phyloP scores from a whole-genome alignment of 2,329 filamentous ascomycete genomes.

The Magnaporthiopsis rhizophila region DNA sequence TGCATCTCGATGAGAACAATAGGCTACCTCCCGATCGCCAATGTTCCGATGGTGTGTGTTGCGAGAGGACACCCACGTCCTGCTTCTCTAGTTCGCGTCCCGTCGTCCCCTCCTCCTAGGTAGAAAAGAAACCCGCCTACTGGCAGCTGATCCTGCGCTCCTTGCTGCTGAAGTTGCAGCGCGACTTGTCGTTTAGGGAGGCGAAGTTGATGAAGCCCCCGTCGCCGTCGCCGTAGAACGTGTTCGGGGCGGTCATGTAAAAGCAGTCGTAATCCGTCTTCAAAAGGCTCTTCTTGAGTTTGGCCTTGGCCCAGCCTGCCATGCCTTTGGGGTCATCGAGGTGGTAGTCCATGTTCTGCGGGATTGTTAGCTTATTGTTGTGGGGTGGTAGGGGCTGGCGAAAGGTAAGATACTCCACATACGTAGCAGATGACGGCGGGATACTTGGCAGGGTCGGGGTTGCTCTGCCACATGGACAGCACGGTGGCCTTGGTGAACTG shows the following conservation, averaged over 20 bases:
- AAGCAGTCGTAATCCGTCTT: slow-evolving; percentile 15
- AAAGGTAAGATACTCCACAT: too few species aligned
- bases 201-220: slow-evolving; percentile 13
- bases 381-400: too few species aligned
- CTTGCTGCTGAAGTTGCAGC: background rate
- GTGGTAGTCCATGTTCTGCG: slow-evolving; percentile 14
- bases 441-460: slow-evolving; percentile 12
- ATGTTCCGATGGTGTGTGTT: too few species aligned
- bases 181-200: background rate
- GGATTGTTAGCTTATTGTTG: too few species aligned
- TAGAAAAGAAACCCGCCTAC: background rate
- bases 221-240: slow-evolving; percentile 11
- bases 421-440: slow-evolving; percentile 11
- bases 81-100: too few species aligned
- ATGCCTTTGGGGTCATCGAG: slow-evolving; percentile 9
- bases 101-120: too few species aligned
- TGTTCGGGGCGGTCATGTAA: slow-evolving; percentile 13
- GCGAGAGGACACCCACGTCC: too few species aligned
- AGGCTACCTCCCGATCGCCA: too few species aligned
- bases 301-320: slow-evolving; percentile 9
- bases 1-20: too few species aligned
- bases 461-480: slow-evolving; percentile 13
- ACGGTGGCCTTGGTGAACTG: slow-evolving; percentile 14
- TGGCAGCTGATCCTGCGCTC: background rate
- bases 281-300: slow-evolving; percentile 11